Base-by-base conservation (phyloP, 129 eudicot species). In the Pseudognaphalium luteoalbum region DNA sequence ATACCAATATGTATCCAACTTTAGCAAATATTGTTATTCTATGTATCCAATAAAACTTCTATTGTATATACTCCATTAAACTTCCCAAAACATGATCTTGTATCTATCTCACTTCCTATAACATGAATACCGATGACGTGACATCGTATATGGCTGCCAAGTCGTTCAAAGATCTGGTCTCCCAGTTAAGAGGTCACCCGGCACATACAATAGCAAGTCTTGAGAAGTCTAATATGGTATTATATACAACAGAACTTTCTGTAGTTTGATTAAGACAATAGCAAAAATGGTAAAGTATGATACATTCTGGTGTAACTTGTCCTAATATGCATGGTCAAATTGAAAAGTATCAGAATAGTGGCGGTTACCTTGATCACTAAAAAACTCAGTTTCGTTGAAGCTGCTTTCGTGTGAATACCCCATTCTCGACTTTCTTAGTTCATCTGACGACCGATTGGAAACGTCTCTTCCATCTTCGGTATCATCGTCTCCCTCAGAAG, bases 401-500 rank as follows among this genome's bases (percentile, higher is more conserved):
- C 92, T 81, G 59, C 91, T 90, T 84, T 95, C 99, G 4, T 78
- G 71, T 10, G 86, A 81, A 74, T 68, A 84, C 34, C 97, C 97
- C 99, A 91, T 91, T 86, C 97, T 91, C 5, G 99, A 95, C 84
- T 95, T 95, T 78, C 97, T 85, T 47, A 95, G 73, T 77, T 95
- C 99, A 50, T 91, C 99, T 7, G 97, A 91, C 7, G 94, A 87
- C 30, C 97, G 88, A 86, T 87, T 86, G 42, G 87, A 81, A 71
- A 70, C 84, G 73, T 91, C 97, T 66, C 96, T 81, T 63, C 94
- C 92, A 83, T 95, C 99, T 86, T 91, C 97, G 20, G 88, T 86
- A 71, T 95, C 99, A 76, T 95, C 97, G 39, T 95, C 99, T 65
- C 99, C 99, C 79, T 95, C 97, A 21, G 99, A 95, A 74, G 99